phyloP scores from a whole-genome alignment of 177 flowering plant species.

The Vitis hybrid region DNA sequence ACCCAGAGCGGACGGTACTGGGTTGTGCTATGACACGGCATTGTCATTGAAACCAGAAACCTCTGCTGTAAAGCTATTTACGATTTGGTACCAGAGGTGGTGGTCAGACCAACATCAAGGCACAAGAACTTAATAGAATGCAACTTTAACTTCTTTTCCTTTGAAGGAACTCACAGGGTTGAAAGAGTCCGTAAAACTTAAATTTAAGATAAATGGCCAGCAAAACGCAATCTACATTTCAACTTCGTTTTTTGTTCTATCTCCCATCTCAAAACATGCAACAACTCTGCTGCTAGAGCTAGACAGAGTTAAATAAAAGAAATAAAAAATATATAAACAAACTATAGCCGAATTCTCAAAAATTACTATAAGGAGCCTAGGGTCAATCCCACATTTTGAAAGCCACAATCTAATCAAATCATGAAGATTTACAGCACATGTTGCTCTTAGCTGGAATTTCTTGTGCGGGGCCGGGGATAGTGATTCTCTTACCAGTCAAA shows the following conservation, averaged over 20 bases:
- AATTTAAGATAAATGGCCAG: not conserved
- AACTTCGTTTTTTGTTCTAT: conserved; percentile 1
- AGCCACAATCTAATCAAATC: conserved; percentile 17
- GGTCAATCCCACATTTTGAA: conserved; percentile 5
- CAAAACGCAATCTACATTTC: not conserved
- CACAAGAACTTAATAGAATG: no score
- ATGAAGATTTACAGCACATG: conserved; percentile 55
- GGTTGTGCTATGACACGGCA: no score
- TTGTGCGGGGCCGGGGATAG: conserved; percentile 80
- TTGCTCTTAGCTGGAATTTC: conserved; percentile 61
- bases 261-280: conserved; percentile 12
- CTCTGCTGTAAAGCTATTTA: no score
- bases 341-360: conserved; percentile 19
- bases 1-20: no score
- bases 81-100: no score
- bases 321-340: conserved; percentile 14
- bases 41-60: no score
- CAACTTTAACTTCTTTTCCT: no score
- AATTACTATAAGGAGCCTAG: conserved; percentile 12
- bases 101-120: no score
- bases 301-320: not conserved
- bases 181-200: not conserved
- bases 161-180: no score
- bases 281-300: conserved; percentile 3
- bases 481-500: conserved; percentile 69